Conservation (phyloP, 495 filamentous ascomycete species). For the Parathielavia appendiculata region DNA sequence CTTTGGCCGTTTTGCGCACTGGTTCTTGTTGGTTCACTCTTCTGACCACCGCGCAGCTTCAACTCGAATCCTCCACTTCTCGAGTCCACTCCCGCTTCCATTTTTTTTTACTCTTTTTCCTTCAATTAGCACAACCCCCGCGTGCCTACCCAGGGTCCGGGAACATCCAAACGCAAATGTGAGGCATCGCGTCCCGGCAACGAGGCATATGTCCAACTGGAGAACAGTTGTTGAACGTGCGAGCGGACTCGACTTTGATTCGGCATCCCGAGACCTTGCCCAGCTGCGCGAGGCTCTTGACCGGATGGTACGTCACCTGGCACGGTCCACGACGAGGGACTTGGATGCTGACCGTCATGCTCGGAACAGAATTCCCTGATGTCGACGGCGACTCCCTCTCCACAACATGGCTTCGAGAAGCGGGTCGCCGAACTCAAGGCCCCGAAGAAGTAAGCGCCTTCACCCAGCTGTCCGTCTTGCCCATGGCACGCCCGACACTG, state of each 20-base stretch:
- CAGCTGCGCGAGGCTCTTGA: constrained; percentile 21
- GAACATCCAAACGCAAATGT: constrained; percentile 24
- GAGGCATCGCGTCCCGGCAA: constrained; percentile 11
- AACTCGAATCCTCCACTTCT: constrained; percentile 8
- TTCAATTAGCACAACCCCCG: not conserved
- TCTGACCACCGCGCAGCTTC: constrained; percentile 14
- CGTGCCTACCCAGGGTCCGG: constrained; percentile 8
- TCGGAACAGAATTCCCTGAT: constrained; percentile 55
- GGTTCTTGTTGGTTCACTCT: constrained; percentile 8
- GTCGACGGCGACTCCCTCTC: constrained; percentile 58
- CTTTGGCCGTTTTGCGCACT: constrained; percentile 14
- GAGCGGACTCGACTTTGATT: constrained; percentile 18
- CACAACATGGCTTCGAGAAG: constrained; percentile 67
- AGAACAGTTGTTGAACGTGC: constrained; percentile 15
- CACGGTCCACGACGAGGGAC: not conserved
- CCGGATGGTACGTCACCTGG: constrained; percentile 28
- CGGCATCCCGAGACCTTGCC: constrained; percentile 23
- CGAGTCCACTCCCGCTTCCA: constrained; percentile 13
- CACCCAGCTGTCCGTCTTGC: constrained; percentile 19
- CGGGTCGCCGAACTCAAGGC: constrained; percentile 81
- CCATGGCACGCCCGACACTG: not conserved
- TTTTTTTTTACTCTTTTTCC: constrained; percentile 8
- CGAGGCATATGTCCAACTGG: constrained; percentile 30
- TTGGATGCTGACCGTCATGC: constrained; percentile 14
- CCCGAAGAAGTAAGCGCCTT: constrained; percentile 73